phyloP scores from a whole-genome alignment of 2,329 filamentous ascomycete species.

The Drechslerella dactyloides region DNA sequence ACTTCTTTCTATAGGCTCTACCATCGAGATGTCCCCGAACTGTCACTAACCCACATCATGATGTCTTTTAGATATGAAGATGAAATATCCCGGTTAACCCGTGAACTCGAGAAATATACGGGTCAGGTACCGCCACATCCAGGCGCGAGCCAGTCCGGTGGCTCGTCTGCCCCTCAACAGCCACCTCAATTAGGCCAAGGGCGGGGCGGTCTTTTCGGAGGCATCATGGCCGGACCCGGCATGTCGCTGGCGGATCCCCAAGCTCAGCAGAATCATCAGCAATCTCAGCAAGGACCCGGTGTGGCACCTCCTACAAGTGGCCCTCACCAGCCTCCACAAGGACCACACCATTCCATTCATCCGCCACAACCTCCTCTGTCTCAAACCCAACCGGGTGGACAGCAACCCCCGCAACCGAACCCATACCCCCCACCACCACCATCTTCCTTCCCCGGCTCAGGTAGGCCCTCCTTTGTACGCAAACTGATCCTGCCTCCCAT shows the following conservation, averaged over 20 bases:
- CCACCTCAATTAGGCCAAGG: slow-evolving; percentile 87
- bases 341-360: slow-evolving; percentile 69
- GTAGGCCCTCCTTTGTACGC: slow-evolving; percentile 58
- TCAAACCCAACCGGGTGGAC: slow-evolving; percentile 64
- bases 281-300: slow-evolving; percentile 64
- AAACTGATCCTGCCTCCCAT: slow-evolving; percentile 56
- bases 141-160: slow-evolving; percentile 71
- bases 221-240: slow-evolving; percentile 91
- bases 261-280: slow-evolving; percentile 69
- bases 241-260: slow-evolving; percentile 79
- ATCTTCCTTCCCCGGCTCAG: slow-evolving; percentile 62
- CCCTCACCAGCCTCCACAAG: slow-evolving; percentile 26
- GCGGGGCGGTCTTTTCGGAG: slow-evolving; percentile 86
- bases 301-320: slow-evolving; percentile 71
- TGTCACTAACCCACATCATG: slow-evolving; percentile 30
- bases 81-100: slow-evolving; percentile 81
- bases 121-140: slow-evolving; percentile 63
- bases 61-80: slow-evolving; percentile 77
- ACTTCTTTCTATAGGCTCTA: not conserved
- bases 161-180: slow-evolving; percentile 74
- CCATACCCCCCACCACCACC: slow-evolving; percentile 75
- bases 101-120: slow-evolving; percentile 80
- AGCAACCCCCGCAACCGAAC: slow-evolving; percentile 68
- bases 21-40: no score
- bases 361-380: slow-evolving; percentile 62